These are phyloP conservation scores for Anisodus acutangulus DNA, from an alignment of 257 asterid genomes.

Conservation along the genomic window DNA sequence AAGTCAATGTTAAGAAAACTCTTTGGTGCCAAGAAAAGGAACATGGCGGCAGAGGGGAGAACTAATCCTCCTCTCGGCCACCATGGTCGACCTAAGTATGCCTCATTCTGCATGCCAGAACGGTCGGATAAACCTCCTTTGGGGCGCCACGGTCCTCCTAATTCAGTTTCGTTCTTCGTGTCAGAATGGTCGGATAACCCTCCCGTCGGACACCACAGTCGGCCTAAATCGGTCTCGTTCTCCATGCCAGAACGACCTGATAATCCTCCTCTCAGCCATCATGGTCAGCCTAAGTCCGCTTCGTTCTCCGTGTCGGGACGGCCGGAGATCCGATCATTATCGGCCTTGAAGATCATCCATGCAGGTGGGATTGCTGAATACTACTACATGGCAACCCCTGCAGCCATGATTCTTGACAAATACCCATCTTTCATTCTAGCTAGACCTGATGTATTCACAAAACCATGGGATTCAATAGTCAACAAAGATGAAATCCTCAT, in stretches of 20 bases:
- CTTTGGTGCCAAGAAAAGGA: constrained; percentile 41
- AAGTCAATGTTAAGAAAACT: constrained; percentile 45
- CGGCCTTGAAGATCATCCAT: constrained; percentile 65
- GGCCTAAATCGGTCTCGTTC: not conserved
- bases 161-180: not conserved
- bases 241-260: not conserved
- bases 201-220: not conserved
- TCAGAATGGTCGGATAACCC: not conserved
- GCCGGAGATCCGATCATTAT: constrained; percentile 28
- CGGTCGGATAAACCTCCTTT: not conserved
- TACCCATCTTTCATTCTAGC: constrained; percentile 60
- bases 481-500: constrained; percentile 63
- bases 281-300: not conserved
- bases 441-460: constrained; percentile 60
- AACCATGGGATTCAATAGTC: constrained; percentile 70
- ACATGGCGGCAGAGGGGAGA: not conserved
- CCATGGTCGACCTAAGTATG: not conserved
- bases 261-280: not conserved
- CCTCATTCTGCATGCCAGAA: constrained; percentile 24
- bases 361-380: constrained; percentile 62
- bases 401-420: constrained; percentile 58
- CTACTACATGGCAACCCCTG: constrained; percentile 80
- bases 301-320: not conserved
- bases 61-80: not conserved
- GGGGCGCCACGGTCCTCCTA: not conserved